Evolutionary conservation across 1,139 yeast genomes (phyloP).

Genomic region (Saccharomycopsis hybrid): DNA sequence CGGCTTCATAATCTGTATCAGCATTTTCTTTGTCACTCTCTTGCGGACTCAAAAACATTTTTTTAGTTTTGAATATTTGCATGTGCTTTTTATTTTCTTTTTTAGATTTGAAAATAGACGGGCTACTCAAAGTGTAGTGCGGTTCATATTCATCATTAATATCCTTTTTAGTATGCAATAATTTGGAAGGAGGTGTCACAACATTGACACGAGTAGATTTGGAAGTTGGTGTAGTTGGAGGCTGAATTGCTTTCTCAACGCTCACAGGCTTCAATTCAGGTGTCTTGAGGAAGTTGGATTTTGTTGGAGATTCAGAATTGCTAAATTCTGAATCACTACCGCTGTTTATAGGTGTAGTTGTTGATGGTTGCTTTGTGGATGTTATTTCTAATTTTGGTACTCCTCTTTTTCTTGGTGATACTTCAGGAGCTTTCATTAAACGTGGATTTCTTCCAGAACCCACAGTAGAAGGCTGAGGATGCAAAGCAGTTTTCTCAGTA

Average conservation of each 20-base stretch:
- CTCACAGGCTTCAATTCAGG: background rate
- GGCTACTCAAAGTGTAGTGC: constrained; percentile 13
- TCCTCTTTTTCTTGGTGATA: background rate
- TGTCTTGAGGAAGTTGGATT: background rate
- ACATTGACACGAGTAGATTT: background rate
- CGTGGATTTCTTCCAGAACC: constrained; percentile 6
- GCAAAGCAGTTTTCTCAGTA: background rate
- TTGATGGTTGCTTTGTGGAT: no score
- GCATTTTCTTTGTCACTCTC: background rate
- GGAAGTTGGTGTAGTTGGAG: background rate
- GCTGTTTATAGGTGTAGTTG: no score
- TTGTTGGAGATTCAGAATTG: background rate
- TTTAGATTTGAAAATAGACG: constrained; percentile 7
- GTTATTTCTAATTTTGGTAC: background rate
- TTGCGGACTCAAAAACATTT: background rate
- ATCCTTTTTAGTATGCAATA: background rate
- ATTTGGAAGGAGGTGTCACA: constrained; percentile 6
- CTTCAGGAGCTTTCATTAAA: background rate
- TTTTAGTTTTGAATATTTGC: background rate
- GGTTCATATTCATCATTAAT: constrained; percentile 14
- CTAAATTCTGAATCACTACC: background rate
- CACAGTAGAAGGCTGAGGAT: constrained; percentile 7
- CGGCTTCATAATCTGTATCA: background rate
- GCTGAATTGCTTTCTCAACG: no score
- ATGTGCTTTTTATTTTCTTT: background rate